phyloP scores from a whole-genome alignment of 2,329 filamentous ascomycete genomes.

The Penicillium glabrum region DNA sequence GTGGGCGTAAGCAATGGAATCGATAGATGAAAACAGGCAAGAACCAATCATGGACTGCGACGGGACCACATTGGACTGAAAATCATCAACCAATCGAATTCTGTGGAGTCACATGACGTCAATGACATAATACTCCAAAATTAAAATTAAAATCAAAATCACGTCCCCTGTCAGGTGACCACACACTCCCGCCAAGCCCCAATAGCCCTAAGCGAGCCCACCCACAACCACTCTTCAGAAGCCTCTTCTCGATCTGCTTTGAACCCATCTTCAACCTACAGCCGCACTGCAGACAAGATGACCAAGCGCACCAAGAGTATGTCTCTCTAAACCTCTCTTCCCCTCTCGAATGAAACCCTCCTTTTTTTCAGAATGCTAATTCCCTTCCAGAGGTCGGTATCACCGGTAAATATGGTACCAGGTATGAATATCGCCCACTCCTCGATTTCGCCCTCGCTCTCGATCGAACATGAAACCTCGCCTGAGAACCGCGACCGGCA shows the following conservation, averaged over 20 bases:
- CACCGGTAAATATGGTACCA: conserved; percentile 97
- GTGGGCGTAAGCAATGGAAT: neutral
- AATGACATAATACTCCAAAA: conserved; percentile 1
- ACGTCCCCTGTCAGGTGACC: conserved; percentile 28
- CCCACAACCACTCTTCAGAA: conserved; percentile 37
- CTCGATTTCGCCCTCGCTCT: conserved; percentile 10
- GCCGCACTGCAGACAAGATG: conserved; percentile 64
- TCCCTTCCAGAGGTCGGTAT: conserved; percentile 75
- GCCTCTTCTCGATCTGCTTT: conserved; percentile 35
- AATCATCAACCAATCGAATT: neutral
- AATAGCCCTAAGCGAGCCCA: conserved; percentile 41
- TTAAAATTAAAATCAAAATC: neutral
- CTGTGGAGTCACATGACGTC: neutral
- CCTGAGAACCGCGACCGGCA: conserved; percentile 14
- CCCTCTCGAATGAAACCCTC: neutral
- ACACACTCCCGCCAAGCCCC: conserved; percentile 24
- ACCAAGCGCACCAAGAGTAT: conserved; percentile 88
- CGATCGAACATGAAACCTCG: conserved; percentile 9
- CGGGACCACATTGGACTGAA: neutral
- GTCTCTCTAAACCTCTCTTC: conserved; percentile 16
- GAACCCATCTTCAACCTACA: conserved; percentile 39
- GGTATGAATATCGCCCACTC: conserved; percentile 60
- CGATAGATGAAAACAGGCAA: neutral
- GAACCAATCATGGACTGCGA: neutral
- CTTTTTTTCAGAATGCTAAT: conserved; percentile 27